A percentile compares a stretch with the other conserved stretches of the same genome.
phyloP scores from a whole-genome alignment of 2,329 filamentous ascomycete species.

The Sphaceloma murrayae region DNA sequence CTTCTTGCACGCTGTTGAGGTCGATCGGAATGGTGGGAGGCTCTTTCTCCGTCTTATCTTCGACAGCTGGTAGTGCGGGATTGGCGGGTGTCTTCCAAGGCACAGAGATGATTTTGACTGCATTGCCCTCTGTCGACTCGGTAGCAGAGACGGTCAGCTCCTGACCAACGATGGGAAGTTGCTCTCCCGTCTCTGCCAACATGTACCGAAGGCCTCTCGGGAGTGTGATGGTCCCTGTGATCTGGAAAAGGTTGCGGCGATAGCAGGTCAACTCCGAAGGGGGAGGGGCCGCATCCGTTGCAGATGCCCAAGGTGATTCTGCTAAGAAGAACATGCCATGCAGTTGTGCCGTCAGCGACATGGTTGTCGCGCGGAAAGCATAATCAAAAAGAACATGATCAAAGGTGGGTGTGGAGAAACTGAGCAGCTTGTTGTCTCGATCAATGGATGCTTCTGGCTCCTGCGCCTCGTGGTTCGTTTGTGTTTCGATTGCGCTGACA shows the following conservation, averaged over 20 bases:
- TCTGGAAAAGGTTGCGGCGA: constrained; percentile 89
- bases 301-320: constrained; percentile 59
- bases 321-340: constrained; percentile 86
- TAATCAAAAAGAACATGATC: constrained; percentile 58
- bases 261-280: constrained; percentile 90
- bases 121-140: constrained; percentile 86
- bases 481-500: constrained; percentile 31
- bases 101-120: constrained; percentile 89
- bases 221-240: constrained; percentile 77
- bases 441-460: constrained; percentile 36
- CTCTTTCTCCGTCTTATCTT: constrained; percentile 70
- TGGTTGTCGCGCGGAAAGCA: constrained; percentile 51
- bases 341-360: constrained; percentile 63
- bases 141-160: constrained; percentile 86
- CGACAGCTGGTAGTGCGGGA: constrained; percentile 49
- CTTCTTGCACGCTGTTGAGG: constrained; percentile 54
- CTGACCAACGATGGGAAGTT: constrained; percentile 69
- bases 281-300: constrained; percentile 47
- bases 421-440: constrained; percentile 44
- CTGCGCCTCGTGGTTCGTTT: constrained; percentile 30
- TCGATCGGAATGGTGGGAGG: constrained; percentile 71
- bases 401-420: constrained; percentile 40
- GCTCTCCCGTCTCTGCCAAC: constrained; percentile 73
- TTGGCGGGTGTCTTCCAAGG: constrained; percentile 94
- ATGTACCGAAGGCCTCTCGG: constrained; percentile 70